Evolutionary conservation across 208 protist species (phyloP).

Genomic region (Wallacemonas sp.): DNA sequence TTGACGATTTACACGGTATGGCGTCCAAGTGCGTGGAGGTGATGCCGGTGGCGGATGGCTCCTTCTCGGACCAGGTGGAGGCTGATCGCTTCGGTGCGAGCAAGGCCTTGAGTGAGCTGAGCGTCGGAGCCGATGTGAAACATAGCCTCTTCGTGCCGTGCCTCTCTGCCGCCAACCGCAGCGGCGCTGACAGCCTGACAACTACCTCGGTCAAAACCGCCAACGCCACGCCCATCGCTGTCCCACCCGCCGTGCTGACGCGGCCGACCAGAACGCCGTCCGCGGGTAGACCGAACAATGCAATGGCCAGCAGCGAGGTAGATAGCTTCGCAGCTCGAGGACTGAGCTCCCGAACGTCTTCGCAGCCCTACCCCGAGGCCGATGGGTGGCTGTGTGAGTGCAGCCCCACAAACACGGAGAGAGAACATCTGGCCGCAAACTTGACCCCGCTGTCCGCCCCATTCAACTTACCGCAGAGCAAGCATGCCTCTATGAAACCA

Average conservation of each 20-base stretch:
- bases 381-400: background rate
- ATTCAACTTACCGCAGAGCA: background rate
- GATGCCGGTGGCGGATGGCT: background rate
- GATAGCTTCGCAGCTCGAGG: background rate
- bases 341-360: background rate
- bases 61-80: background rate
- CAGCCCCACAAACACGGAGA: background rate
- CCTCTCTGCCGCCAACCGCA: background rate
- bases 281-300: background rate
- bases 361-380: background rate
- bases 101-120: conserved; percentile 11
- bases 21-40: background rate
- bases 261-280: background rate
- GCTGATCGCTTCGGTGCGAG: background rate
- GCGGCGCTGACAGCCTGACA: background rate
- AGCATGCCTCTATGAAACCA: background rate
- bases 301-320: background rate
- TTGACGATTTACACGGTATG: background rate
- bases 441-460: background rate
- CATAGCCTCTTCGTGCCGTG: conserved; percentile 8
- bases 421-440: background rate
- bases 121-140: background rate
- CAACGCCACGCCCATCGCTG: background rate
- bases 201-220: background rate
- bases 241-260: background rate